Percentiles rank a stretch among this genome's conserved stretches.
These are phyloP conservation scores for Teratosphaeria epicoccoides DNA, from an alignment of 2,329 filamentous ascomycete genomes.

Conservation along the genomic window DNA sequence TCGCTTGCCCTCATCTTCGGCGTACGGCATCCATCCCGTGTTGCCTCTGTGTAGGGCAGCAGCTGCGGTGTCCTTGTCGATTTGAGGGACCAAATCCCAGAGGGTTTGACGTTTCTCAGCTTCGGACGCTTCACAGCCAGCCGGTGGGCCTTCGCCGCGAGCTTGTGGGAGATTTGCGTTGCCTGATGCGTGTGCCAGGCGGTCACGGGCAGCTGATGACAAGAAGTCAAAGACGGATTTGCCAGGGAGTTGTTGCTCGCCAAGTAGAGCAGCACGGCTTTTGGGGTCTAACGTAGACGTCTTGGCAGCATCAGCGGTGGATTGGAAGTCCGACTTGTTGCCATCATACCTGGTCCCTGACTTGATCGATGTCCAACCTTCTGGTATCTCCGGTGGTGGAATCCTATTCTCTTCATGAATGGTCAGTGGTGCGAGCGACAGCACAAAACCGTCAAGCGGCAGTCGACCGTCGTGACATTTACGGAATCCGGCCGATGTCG, in stretches of 20 bases:
- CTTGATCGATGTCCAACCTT: conserved; percentile 58
- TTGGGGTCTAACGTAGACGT: conserved; percentile 64
- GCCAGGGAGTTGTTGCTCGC: conserved; percentile 69
- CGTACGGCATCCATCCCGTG: conserved; percentile 69
- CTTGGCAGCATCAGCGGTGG: conserved; percentile 67
- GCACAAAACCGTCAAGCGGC: conserved; percentile 68
- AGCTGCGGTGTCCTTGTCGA: conserved; percentile 33
- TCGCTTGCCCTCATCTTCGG: conserved; percentile 69
- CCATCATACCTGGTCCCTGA: conserved; percentile 13
- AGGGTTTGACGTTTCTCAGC: conserved; percentile 49
- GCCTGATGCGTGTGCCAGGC: conserved; percentile 65
- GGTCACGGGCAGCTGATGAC: conserved; percentile 63
- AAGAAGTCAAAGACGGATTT: conserved; percentile 92
- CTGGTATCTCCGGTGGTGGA: conserved; percentile 56
- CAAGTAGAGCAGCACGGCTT: conserved; percentile 66
- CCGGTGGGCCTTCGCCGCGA: conserved; percentile 58
- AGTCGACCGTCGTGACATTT: conserved; percentile 76
- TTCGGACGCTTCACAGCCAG: conserved; percentile 52
- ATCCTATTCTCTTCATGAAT: conserved; percentile 43
- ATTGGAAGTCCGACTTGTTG: conserved; percentile 39
- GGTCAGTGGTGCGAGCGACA: conserved; percentile 42
- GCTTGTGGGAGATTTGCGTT: conserved; percentile 67
- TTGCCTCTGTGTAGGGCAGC: conserved; percentile 38
- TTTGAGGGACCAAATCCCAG: conserved; percentile 36
- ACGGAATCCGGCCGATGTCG: conserved; percentile 42